Evolutionary conservation across 768 basidiomycete species (phyloP), one percentile per base, ranked within the genome.

Genomic region (Mrakia blollopis): DNA sequence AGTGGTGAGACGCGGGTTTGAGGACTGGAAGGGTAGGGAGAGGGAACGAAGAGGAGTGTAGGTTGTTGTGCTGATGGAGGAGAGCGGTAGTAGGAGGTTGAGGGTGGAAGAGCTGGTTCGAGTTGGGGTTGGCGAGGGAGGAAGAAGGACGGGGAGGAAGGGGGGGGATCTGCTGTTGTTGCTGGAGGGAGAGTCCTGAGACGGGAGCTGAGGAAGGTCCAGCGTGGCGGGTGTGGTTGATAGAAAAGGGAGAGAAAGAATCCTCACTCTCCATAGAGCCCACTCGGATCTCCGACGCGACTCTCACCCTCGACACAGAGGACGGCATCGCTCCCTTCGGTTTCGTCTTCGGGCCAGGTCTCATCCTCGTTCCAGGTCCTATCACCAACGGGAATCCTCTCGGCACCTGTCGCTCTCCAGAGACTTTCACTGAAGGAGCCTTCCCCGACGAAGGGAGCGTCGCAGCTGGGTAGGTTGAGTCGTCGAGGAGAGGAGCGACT

Each of bases 331-430:
- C 79, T 79, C 9, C 82, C 76, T 82, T 83, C 57, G 79, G 77
- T 76, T 84, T 84, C 3, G 84, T 83, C 44, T 81, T 81, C 25
- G 84, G 84, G 6, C 84, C 84, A 1, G 84, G 84, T 47, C 81
- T 79, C 54, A 85, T 69, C 18, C 82, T 79, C 52, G 82, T 82
- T 1, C 81, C 82, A 32, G 62, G 62, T 63, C 62, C 62, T 3
- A 63, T 37, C n/a, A 21, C 8, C n/a, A 63, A 21, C 18, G 62
- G 62, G 62, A 63, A 63, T 9, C 62, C 62, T 63, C 62, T n/a
- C n/a, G 30, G 62, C 6, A 63, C 35, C 62, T 37, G 32, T 30
- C 62, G 62, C 1, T 63, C 62, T 21, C n/a, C 28, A 5, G 62
- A 21, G 2, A 14, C 18, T 10, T 37, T 63, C 62, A 7, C 9